Evolutionary conservation across 768 basidiomycete species (phyloP), one percentile per base, ranked within the genome.

Genomic region (Suillus spraguei): DNA sequence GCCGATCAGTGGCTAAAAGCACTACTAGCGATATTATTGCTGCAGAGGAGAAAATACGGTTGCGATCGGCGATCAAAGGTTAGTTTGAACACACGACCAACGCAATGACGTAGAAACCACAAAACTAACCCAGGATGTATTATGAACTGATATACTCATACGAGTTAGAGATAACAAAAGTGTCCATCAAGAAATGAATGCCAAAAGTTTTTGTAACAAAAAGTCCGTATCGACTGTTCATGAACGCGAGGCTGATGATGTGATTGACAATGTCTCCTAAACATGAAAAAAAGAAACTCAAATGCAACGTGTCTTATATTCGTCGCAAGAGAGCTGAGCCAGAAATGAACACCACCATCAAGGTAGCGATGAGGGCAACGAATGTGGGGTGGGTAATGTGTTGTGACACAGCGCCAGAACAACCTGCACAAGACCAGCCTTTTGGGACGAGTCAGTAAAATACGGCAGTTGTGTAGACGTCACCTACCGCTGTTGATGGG

Each of bases 281-380:
- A 13, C 22, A 47, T 14, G 22, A 24, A 13, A 11, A 54, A 53
- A 20, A 36, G 35, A 36, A 55, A 17, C 2, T 32, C 2, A 0
- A 28, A 28, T 17, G 16, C 35, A 38, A 24, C 22, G 8, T 61
- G 11, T 39, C 42, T 22, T 63, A 62, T 56, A 64, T 59, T 33
- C 66, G 66, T 9, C 66, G 66, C 60, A 67, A 53, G 39, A 67
- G 58, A n/a, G 59, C 79, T 69, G 85, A 83, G 35, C 89, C 89
- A n/a, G 87, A 89, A 33, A 89, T 76, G 70, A 90, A 79, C 75
- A 89, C 81, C 70, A 91, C 78, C 66, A 89, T 74, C 60, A 90
- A 74, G 3, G 86, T 85, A 52, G 85, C 80, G 16, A 85, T 44
- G 58, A 89, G 65, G 61, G 83, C 83, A 63, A 85, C 75, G 69